phyloP scores from a whole-genome alignment of 768 basidiomycete species.

The Mycena albidolilacea region DNA sequence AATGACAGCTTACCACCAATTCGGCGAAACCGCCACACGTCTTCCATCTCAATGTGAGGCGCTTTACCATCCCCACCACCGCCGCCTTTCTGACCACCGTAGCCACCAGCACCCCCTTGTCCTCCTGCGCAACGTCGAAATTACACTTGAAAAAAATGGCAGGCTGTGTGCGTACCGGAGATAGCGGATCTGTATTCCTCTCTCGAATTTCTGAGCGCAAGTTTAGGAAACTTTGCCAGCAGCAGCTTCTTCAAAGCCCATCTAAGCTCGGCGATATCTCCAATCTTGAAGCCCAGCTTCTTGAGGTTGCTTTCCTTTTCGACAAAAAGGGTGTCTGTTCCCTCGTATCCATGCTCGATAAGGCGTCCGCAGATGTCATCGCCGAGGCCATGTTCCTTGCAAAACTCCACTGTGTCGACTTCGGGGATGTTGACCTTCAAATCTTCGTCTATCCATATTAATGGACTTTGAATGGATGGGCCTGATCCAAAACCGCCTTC shows the following conservation, averaged over 20 bases:
- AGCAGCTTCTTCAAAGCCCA: neutral
- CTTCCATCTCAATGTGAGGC: neutral
- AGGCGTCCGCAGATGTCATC: neutral
- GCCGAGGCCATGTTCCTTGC: too few relatives aligned
- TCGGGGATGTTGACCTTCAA: too few relatives aligned
- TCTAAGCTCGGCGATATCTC: neutral
- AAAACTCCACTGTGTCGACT: too few relatives aligned
- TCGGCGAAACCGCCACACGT: neutral
- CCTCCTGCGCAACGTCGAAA: neutral
- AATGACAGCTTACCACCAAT: neutral
- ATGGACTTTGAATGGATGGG: too few relatives aligned
- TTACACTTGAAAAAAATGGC: neutral
- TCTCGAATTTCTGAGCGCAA: too few relatives aligned
- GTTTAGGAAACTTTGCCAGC: neutral
- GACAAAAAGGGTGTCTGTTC: neutral
- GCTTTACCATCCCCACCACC: neutral
- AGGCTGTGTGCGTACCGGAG: neutral
- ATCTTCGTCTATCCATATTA: too few relatives aligned
- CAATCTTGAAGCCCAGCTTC: neutral
- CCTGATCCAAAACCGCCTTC: too few relatives aligned
- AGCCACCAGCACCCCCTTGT: neutral
- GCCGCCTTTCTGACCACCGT: neutral
- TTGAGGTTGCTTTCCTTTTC: neutral
- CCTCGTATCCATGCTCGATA: neutral
- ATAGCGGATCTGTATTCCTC: neutral